phyloP scores from a whole-genome alignment of 2,329 filamentous ascomycete species.

The Ploettnerulaceae sp. region DNA sequence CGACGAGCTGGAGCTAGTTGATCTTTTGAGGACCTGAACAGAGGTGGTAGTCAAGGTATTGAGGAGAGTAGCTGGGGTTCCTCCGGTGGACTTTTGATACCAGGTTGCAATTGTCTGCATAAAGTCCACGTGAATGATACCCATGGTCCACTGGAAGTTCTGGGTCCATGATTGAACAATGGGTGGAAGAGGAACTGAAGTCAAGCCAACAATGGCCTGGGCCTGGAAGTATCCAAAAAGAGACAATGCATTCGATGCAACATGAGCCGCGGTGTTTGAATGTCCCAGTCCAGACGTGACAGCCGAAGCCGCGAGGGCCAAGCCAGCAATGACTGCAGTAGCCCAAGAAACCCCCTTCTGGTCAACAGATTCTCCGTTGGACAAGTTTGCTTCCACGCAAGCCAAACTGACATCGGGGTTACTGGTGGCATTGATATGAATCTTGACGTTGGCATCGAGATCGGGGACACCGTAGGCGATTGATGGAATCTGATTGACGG shows the following conservation, averaged over 20 bases:
- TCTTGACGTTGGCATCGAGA: conserved; percentile 77
- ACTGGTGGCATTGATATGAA: conserved; percentile 71
- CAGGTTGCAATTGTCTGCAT: conserved; percentile 86
- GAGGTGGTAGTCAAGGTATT: conserved; percentile 70
- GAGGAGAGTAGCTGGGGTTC: conserved; percentile 73
- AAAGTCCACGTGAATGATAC: conserved; percentile 83
- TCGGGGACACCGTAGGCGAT: conserved; percentile 90
- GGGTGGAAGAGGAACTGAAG: conserved; percentile 73
- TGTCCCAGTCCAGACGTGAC: conserved; percentile 87
- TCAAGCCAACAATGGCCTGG: conserved; percentile 86
- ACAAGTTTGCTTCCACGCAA: conserved; percentile 82
- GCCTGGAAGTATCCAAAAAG: conserved; percentile 93
- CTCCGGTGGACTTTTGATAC: conserved; percentile 92
- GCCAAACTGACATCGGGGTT: conserved; percentile 59
- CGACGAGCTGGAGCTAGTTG: conserved; percentile 38
- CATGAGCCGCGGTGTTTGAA: conserved; percentile 89
- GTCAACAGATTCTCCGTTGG: conserved; percentile 89
- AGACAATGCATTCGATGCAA: conserved; percentile 89
- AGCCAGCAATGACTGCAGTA: conserved; percentile 79
- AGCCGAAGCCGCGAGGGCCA: conserved; percentile 79
- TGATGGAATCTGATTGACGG: conserved; percentile 64
- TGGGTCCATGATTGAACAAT: conserved; percentile 92
- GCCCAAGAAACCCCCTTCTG: conserved; percentile 84
- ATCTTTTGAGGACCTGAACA: conserved; percentile 63
- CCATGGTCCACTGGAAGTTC: conserved; percentile 98